A percentile compares a stretch with the other conserved stretches of the same genome.
These are phyloP conservation scores for Globisporangium cederbergense DNA, from an alignment of 352 stramenopile genomes.

Conservation along the genomic window DNA sequence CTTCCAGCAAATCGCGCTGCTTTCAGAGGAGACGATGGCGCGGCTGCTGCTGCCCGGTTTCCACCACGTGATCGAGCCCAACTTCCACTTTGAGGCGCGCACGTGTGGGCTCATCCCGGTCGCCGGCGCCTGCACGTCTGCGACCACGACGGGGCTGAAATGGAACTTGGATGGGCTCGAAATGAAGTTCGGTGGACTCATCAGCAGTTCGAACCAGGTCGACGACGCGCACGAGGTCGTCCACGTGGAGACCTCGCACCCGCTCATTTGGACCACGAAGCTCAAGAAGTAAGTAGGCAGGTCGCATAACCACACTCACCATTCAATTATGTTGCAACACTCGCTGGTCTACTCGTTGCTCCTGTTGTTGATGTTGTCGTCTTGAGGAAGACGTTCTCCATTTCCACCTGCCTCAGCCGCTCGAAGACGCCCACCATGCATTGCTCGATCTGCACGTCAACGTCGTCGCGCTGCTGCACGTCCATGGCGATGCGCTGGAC, in stretches of 20 bases:
- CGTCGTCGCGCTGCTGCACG: slow-evolving; percentile 40
- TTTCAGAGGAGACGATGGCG: slow-evolving; percentile 89
- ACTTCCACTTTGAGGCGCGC: slow-evolving; percentile 88
- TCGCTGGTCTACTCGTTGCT: not conserved
- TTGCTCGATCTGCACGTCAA: slow-evolving; percentile 51
- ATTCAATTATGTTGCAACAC: slow-evolving; percentile 2
- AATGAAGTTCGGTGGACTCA: slow-evolving; percentile 74
- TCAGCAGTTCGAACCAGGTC: slow-evolving; percentile 86
- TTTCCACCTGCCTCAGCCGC: slow-evolving; percentile 46
- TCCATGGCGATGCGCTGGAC: slow-evolving; percentile 36
- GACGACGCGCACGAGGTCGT: slow-evolving; percentile 43
- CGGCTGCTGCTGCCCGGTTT: slow-evolving; percentile 67
- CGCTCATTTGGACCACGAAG: slow-evolving; percentile 89
- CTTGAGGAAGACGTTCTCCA: slow-evolving; percentile 43
- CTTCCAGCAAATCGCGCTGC: slow-evolving; percentile 83
- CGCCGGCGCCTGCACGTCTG: slow-evolving; percentile 63
- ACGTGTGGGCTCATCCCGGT: slow-evolving; percentile 94
- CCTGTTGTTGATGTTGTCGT: not conserved
- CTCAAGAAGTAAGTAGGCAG: slow-evolving; percentile 42
- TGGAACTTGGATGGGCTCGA: slow-evolving; percentile 77
- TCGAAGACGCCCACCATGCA: slow-evolving; percentile 55
- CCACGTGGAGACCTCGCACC: slow-evolving; percentile 62
- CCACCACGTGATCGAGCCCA: slow-evolving; percentile 72
- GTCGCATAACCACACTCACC: not conserved
- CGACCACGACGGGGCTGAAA: slow-evolving; percentile 88